Base-by-base conservation (phyloP, 257 asterid species). In the Mentha longifolia region DNA sequence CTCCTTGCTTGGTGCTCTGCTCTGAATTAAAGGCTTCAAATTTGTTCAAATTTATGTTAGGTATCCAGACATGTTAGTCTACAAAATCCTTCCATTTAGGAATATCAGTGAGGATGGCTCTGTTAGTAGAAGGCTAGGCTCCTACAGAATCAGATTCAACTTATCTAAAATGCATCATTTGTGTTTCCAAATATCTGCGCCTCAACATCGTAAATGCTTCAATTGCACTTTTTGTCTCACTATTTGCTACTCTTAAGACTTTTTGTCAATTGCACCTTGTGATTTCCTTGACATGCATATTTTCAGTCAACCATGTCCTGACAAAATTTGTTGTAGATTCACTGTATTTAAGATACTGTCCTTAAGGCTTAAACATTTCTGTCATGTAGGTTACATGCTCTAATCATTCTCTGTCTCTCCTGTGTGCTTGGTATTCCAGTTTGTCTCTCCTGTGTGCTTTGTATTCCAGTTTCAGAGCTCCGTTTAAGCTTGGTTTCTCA, bases 1-100 rank as follows among this genome's bases (percentile, higher is more conserved):
- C 70, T 50, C 50, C 55, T 50, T 56, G 43, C 16, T 67, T 39
- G 57, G 74, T 13, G 5, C 59, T 50, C 46, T 19, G 69, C 43
- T 11, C 43, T 56, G 25, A 28, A 2, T 28, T 2, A 1, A n/a
- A n/a, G 30, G 3, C 52, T 70, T 30, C 22, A 6, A 14, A 37
- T 51, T 39, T 20, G 3, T 50, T 50, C 55, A 13, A 13, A 39
- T 20, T 54, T 39, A 49, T 68, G n/a, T 20, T 68, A 35, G 13
- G 6, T 12, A 33, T 25, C 43, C 22, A 13, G 55, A 39, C 2
- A 31, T 41, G 49, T 51, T 19, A 33, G 51, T 51, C n/a, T 55
- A 7, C 35, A 41, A 9, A 72, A 66, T 58, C 35, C 62, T 35
- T 35, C 55, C 22, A 41, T 67, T 20, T 49, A 43, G 35, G 35